A percentile compares a stretch with the other conserved stretches of the same genome.
Evolutionary conservation across 768 basidiomycete species (phyloP).

Genomic region (Sarcodon sp.): DNA sequence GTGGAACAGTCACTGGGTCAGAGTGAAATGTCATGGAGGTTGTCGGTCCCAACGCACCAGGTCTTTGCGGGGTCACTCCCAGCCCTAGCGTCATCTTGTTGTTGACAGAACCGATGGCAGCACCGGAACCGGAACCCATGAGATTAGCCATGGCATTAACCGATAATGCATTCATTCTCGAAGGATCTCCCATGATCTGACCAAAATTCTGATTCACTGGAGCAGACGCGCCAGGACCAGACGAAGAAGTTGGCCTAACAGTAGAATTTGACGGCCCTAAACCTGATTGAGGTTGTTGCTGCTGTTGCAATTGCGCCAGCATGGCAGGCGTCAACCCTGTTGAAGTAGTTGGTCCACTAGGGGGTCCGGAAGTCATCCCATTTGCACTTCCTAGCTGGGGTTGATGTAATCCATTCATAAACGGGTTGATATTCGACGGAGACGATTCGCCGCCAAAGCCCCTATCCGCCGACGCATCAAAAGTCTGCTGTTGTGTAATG

Average conservation of each 20-base stretch:
- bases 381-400: conserved; percentile 1
- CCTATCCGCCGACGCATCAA: conserved; percentile 6
- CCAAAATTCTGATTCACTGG: background rate
- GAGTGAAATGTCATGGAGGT: conserved; percentile 4
- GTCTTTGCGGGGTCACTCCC: background rate
- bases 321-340: background rate
- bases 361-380: background rate
- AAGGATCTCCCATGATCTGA: background rate
- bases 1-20: conserved; percentile 9
- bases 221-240: background rate
- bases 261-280: background rate
- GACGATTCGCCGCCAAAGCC: conserved; percentile 3
- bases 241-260: background rate
- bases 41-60: conserved; percentile 5
- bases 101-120: too few species aligned
- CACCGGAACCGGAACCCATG: background rate
- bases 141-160: conserved; percentile 4
- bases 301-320: too few species aligned
- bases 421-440: conserved; percentile 4
- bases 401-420: background rate
- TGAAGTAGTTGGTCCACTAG: background rate
- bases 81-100: too few species aligned
- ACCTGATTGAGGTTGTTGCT: too few species aligned
- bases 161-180: conserved; percentile 1
- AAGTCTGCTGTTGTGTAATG: conserved; percentile 7